Evolutionary conservation across 2,329 filamentous ascomycete species (phyloP), one percentile per base, ranked within the genome.

Genomic region (Aureobasidium sp.): DNA sequence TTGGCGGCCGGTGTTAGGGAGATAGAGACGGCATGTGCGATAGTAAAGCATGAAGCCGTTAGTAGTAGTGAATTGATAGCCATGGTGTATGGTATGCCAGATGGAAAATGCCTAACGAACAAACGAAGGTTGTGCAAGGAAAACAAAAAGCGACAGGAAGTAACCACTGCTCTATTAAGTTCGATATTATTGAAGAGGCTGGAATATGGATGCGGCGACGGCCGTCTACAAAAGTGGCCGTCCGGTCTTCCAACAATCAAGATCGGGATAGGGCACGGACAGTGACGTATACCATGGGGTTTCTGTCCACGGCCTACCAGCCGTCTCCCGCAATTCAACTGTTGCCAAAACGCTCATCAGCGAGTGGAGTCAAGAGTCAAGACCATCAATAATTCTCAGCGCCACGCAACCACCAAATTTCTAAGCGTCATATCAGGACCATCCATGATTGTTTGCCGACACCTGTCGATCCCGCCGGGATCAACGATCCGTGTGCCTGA

Each of bases 1-100:
- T 64, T 69, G n/a, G 67, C 62, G 7, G 68, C 64, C 29, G 71
- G 68, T 19, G 71, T 69, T 40, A 75, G 61, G 47, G 73, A 72
- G 29, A 73, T 53, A 17, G 45, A 48, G 27, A 69, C 69, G 37
- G 45, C 53, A 31, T 60, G 57, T 17, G 57, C 57, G 24, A 50
- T 40, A 17, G 33, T 60, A 19, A 60, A 50, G 57, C 57, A 60
- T 24, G 33, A 31, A 31, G 57, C 57, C 57, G 57, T 42, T 50
- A 60, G 44, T 33, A 60, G 29, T 50, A 50, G 45, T 31, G 44
- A 50, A 50, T 60, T 49, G 45, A 60, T 60, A 60, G 57, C 57
- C 57, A 60, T 60, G 33, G 37, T 60, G 44, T 54, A 54, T 54
- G 35, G 35, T 29, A 56, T 57, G 53, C 35, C 19, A 40, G n/a